Percentiles rank a stretch among this genome's conserved stretches.
Conservation (phyloP, 495 filamentous ascomycete genomes). For the Aspergillus ellipticus region DNA sequence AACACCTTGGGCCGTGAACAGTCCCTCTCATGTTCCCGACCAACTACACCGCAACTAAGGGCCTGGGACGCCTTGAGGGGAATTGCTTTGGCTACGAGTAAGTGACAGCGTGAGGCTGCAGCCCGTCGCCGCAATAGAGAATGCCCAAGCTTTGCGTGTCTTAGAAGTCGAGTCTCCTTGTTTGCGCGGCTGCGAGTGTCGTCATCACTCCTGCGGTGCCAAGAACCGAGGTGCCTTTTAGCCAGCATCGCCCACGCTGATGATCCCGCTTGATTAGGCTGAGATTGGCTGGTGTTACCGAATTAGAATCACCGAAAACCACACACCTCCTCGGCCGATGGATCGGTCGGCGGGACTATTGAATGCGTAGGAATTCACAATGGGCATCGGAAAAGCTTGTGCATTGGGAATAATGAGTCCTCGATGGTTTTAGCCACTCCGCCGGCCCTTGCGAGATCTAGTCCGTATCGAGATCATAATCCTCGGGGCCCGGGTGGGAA, state of each 20-base stretch:
- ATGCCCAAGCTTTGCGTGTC: conserved; percentile 6
- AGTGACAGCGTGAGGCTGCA: background rate
- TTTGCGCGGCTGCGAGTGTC: conserved; percentile 13
- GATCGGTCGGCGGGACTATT: background rate
- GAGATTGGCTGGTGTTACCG: conserved; percentile 1
- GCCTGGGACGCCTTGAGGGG: background rate
- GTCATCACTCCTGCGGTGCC: conserved; percentile 11
- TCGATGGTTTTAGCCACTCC: background rate
- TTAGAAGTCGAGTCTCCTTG: conserved; percentile 11
- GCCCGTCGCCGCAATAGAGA: background rate
- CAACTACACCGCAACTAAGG: background rate
- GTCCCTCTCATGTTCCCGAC: too few relatives aligned
- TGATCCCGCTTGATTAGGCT: background rate
- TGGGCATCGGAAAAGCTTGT: background rate
- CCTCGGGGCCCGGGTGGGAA: conserved; percentile 6
- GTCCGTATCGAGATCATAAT: conserved; percentile 1
- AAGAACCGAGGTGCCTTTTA: conserved; percentile 7
- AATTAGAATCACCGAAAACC: background rate
- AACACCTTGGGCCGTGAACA: too few relatives aligned
- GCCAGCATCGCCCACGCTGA: background rate
- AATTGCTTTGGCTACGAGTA: background rate
- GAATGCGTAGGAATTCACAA: background rate
- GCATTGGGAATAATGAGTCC: background rate
- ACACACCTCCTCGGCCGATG: background rate
- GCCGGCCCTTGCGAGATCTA: background rate